Base-by-base conservation (phyloP, 2,329 filamentous ascomycete species). In the Aspergillus sp. region DNA sequence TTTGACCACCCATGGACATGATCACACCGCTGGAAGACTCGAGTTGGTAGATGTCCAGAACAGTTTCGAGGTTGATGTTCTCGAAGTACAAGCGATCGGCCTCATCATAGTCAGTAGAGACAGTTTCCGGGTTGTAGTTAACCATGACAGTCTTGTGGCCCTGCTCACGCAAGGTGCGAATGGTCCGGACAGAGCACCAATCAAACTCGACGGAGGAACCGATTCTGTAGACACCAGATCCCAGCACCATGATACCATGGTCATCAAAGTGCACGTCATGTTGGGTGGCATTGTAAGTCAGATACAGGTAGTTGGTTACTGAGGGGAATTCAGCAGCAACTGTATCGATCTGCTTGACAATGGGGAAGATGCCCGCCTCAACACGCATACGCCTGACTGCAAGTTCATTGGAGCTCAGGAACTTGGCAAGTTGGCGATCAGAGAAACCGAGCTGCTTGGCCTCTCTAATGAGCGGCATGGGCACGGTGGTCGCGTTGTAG, bases 181-280 rank as follows among this genome's bases (percentile, higher is more conserved):
- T 94, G 5, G 93, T 89, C 47, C 91, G 79, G 27, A 98, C 93
- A 5, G 93, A 95, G 67, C 93, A 97, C 93, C 93, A 98, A 69
- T 98, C 93, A 67, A 98, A 98, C 65, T 98, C 93, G 46, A 98
- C 93, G 0, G 91, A 96, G 0, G 90, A 96, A 53, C 93, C 93
- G 52, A 98, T 98, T 48, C 93, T 83, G 75, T 97, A 97, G 7
- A 96, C 90, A 68, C 91, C 91, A 29, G 90, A 96, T 10, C 91
- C 91, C 28, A 97, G 77, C 7, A 98, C 91, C 90, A 97, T 96
- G 48, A 96, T 81, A 60, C 93, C 93, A 50, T 91, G 83, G 62
- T 98, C 93, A 7, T 89, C 77, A 60, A 97, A 97, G 10, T 66
- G 64, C 43, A 97, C 75, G 58, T 98, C 93, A 54, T 87, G 84